Evolutionary conservation across 768 basidiomycete genomes (phyloP), one percentile per base, ranked within the genome.

Genomic region (Chalciporus piperatus): DNA sequence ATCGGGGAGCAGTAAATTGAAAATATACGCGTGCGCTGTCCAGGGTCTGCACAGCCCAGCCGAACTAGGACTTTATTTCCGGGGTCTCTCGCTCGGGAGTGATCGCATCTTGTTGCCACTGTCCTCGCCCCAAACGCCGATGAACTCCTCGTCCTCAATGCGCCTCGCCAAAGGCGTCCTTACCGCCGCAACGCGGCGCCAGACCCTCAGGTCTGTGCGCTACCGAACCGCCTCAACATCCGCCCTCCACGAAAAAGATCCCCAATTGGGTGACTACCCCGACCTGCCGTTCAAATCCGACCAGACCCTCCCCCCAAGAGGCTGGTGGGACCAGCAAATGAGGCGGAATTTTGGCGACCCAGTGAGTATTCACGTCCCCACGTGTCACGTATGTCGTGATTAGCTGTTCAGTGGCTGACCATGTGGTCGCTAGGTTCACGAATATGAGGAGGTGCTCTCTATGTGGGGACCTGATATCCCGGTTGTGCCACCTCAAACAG

Each of bases 381-480:
- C n/a, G 51, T 42, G 13, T 52, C 46, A 40, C 19, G 41, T 49
- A 55, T 33, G 32, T 28, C 33, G 23, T 6, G 13, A 28, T 38
- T 51, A 25, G 28, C 33, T 44, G 33, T 57, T 10, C 32, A 16
- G 55, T 46, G 51, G 56, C 54, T 57, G 43, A 63, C 41, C 60
- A 49, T 45, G 50, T 37, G 54, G 22, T 40, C 35, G 35, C 41
- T 61, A 93, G 91, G 69, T 91, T 28, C 90, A 89, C 52, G 89
- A 91, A 68, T 76, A 81, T 62, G 89, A 92, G 46, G 91, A 93
- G 61, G 73, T 88, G 20, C 69, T 86, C 50, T 89, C 87, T 33
- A 89, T 93, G 87, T 92, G 89, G 89, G 89, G 89, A 22, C 89
- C 89, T 19, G 91, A 93, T 61, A 73, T 81, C 25, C 79, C 90